Evolutionary conservation across 2,329 filamentous ascomycete species (phyloP).

Genomic region (Dactylella cylindrospora): DNA sequence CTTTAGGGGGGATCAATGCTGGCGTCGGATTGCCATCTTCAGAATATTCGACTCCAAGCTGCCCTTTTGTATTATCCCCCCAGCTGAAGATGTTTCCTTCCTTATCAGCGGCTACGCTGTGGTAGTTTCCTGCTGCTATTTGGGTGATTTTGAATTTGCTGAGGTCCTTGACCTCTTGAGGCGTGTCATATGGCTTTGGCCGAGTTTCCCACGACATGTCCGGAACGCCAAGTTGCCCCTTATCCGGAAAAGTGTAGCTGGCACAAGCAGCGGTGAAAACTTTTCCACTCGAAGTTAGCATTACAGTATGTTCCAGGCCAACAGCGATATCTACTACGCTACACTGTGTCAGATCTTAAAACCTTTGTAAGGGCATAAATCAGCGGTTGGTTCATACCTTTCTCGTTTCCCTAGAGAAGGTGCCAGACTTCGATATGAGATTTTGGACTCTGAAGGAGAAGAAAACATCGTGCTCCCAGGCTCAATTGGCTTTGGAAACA

Average conservation of each 20-base stretch:
- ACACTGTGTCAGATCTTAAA: background rate
- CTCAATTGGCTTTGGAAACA: conserved; percentile 66
- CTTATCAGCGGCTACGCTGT: conserved; percentile 76
- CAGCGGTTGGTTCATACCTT: conserved; percentile 25
- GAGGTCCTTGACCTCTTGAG: conserved; percentile 74
- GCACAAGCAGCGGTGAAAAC: conserved; percentile 87
- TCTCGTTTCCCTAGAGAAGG: conserved; percentile 65
- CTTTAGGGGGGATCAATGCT: conserved; percentile 67
- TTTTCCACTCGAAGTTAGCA: conserved; percentile 80
- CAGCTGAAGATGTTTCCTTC: conserved; percentile 79
- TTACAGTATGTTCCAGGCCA: conserved; percentile 80
- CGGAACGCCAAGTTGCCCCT: conserved; percentile 83
- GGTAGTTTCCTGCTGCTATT: conserved; percentile 81
- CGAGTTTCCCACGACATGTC: conserved; percentile 77
- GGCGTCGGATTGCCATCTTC: conserved; percentile 69
- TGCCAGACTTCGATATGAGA: conserved; percentile 72
- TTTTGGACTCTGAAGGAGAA: conserved; percentile 53
- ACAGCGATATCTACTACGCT: conserved; percentile 71
- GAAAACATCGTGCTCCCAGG: conserved; percentile 70
- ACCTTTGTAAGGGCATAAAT: background rate
- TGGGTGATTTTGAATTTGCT: conserved; percentile 67
- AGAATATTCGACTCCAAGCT: conserved; percentile 77
- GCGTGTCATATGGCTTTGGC: conserved; percentile 73
- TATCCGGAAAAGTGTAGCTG: conserved; percentile 72
- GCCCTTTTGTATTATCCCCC: conserved; percentile 88